Evolutionary conservation across 805 yeast genomes (phyloP).

Genomic region (Teunomyces tritomae): DNA sequence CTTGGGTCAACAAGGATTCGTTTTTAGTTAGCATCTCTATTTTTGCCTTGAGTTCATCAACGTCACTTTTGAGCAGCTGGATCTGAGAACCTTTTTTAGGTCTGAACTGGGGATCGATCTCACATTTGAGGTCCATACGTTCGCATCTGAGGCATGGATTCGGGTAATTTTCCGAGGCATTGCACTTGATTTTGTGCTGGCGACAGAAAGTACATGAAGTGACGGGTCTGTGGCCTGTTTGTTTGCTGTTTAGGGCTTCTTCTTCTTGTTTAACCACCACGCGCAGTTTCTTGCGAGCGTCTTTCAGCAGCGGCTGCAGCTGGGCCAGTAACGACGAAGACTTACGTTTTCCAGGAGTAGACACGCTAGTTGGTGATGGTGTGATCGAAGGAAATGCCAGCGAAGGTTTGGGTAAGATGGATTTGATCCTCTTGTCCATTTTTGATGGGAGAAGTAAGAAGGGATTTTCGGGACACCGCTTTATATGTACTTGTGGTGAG

Average conservation of each 20-base stretch:
- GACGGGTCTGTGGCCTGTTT: slow-evolving; percentile 70
- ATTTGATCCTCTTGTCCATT: slow-evolving; percentile 40
- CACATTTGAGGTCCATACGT: slow-evolving; percentile 75
- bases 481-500: neutral
- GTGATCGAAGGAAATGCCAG: neutral
- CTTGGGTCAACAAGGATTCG: slow-evolving; percentile 67
- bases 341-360: neutral
- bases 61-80: slow-evolving; percentile 79
- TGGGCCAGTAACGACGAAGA: neutral
- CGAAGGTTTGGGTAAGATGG: slow-evolving; percentile 36
- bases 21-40: slow-evolving; percentile 62
- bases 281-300: slow-evolving; percentile 3
- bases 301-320: slow-evolving; percentile 6
- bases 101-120: slow-evolving; percentile 85
- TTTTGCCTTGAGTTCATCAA: slow-evolving; percentile 72
- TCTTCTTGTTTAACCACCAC: neutral
- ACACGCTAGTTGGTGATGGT: neutral
- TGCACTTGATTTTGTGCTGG: slow-evolving; percentile 91
- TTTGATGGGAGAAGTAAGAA: neutral
- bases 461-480: slow-evolving; percentile 11
- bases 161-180: slow-evolving; percentile 82
- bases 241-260: slow-evolving; percentile 15
- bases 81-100: slow-evolving; percentile 92
- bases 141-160: slow-evolving; percentile 80
- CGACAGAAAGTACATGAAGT: slow-evolving; percentile 93